These are phyloP conservation scores for Paecilomyces dactylethromorphus DNA, from an alignment of 2,329 filamentous ascomycete genomes.

Conservation along the genomic window DNA sequence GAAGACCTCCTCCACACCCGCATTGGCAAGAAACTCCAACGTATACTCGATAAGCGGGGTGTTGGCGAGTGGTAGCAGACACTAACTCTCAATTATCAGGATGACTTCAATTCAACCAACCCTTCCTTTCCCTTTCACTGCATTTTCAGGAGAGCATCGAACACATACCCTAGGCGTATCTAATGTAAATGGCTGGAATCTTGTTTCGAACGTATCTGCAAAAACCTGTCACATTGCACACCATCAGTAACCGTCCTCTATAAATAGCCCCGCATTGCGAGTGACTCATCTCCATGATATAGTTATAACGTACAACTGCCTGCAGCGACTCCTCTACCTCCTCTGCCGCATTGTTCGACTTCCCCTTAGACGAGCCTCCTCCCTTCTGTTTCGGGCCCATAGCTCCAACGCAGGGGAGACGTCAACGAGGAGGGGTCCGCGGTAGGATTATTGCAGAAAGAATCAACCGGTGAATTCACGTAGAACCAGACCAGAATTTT, in stretches of 20 bases:
- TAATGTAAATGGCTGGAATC: conserved; percentile 82
- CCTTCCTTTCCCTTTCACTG: not conserved
- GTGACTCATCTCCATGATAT: not conserved
- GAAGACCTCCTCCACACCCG: conserved; percentile 89
- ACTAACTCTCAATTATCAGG: conserved; percentile 47
- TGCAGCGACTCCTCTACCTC: conserved; percentile 57
- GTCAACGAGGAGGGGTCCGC: not conserved
- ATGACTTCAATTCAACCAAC: not conserved
- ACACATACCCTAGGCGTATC: conserved; percentile 75
- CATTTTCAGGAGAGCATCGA: not conserved
- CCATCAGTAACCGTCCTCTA: conserved; percentile 7
- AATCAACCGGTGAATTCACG: not conserved
- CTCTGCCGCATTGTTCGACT: conserved; percentile 40
- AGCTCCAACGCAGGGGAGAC: conserved; percentile 4
- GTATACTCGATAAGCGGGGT: conserved; percentile 96
- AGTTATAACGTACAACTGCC: conserved; percentile 48
- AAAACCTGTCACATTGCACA: conserved; percentile 55
- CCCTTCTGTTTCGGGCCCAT: conserved; percentile 31
- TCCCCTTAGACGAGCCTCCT: conserved; percentile 17
- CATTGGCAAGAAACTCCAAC: conserved; percentile 89
- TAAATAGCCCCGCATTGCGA: not conserved
- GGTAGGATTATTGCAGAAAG: not conserved
- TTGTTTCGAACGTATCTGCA: conserved; percentile 88
- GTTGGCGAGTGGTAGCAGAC: conserved; percentile 87
- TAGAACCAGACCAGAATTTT: not conserved